A percentile compares a stretch with the other conserved stretches of the same genome.
These are phyloP conservation scores for Urochloa ruziziensis DNA, from an alignment of 176 grass and related monocot genomes.

Conservation along the genomic window DNA sequence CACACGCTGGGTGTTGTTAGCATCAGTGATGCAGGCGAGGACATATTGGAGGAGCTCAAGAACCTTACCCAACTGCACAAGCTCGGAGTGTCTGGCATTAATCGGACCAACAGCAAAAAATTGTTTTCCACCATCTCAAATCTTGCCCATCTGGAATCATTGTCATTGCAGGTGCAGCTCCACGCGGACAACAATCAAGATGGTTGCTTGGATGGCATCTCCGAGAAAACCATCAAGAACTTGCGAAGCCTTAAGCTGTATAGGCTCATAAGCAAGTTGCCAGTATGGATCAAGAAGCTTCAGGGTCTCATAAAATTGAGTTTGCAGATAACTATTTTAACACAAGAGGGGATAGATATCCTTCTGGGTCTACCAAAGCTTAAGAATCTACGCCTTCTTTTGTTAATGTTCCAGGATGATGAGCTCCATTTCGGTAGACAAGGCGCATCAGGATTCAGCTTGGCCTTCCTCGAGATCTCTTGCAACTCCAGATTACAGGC, in stretches of 20 bases:
- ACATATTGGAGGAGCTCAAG: neutral
- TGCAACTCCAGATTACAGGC: no score
- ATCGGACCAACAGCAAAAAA: neutral
- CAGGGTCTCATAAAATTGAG: neutral
- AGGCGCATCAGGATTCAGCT: neutral
- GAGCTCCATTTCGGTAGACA: neutral
- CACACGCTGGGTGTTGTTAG: neutral
- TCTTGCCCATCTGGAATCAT: neutral
- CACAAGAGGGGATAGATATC: neutral
- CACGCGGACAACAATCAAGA: neutral
- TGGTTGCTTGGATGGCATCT: neutral
- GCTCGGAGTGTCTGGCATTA: neutral
- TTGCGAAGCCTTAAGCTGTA: neutral
- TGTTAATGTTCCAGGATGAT: neutral
- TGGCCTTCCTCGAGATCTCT: neutral
- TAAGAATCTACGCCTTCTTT: neutral
- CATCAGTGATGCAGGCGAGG: neutral
- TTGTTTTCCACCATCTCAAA: neutral
- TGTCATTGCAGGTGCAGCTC: neutral
- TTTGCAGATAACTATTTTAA: neutral
- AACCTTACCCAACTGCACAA: neutral
- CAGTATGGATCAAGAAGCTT: neutral
- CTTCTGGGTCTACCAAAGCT: neutral
- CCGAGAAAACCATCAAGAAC: accelerated
- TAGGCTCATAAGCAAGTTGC: neutral